These are phyloP conservation scores for Coelastrella sp. DNA, from an alignment of 139 green algal genomes.

Conservation along the genomic window DNA sequence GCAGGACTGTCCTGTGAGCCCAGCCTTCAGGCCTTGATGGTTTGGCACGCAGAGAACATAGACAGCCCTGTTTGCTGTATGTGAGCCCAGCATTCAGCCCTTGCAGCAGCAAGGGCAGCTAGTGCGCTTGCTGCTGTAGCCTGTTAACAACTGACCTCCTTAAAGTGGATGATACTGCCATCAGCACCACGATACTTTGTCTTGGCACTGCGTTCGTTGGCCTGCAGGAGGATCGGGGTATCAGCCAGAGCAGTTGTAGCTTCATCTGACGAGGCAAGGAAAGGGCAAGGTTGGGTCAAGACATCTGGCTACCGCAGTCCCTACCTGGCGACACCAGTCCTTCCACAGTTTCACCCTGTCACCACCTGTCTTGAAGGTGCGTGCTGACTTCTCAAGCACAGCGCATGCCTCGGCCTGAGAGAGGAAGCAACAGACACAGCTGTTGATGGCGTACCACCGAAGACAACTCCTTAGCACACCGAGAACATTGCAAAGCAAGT, in stretches of 20 bases:
- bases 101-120: not conserved
- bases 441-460: not conserved
- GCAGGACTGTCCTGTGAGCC: too few relatives aligned
- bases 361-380: conserved; percentile 36
- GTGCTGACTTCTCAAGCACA: conserved; percentile 40
- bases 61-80: too few relatives aligned
- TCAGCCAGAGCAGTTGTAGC: too few relatives aligned
- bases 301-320: not conserved
- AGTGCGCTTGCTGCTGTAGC: not conserved
- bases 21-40: too few relatives aligned
- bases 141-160: conserved; percentile 40
- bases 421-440: not conserved
- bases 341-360: conserved; percentile 60
- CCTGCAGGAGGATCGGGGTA: conserved; percentile 24
- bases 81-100: too few relatives aligned
- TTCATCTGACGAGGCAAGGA: not conserved
- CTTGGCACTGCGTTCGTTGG: conserved; percentile 46
- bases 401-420: conserved; percentile 9
- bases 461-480: too few relatives aligned
- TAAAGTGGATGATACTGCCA: conserved; percentile 50
- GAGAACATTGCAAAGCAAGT: too few relatives aligned
- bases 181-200: conserved; percentile 49
- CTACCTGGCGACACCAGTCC: conserved; percentile 55
- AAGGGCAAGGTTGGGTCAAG: not conserved
- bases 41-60: too few relatives aligned